phyloP scores from a whole-genome alignment of 1,284 basidiomycete genomes.

The Trametes versicolor region DNA sequence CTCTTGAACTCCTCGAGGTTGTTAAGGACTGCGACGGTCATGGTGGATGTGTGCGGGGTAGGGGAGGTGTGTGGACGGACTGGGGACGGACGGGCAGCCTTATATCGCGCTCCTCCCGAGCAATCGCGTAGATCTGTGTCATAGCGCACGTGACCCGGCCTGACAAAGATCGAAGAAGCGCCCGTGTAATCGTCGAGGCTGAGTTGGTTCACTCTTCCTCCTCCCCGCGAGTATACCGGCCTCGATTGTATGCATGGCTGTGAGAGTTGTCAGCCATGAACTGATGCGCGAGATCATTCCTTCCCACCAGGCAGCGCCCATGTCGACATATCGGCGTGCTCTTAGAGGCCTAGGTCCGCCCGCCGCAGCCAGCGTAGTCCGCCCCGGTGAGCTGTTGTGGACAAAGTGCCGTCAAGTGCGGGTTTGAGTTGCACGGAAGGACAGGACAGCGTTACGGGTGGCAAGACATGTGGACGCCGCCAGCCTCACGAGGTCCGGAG shows the following conservation, averaged over 20 bases:
- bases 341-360: not conserved
- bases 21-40: conserved; percentile 57
- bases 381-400: not conserved
- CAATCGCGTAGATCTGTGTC: conserved; percentile 29
- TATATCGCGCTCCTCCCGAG: conserved; percentile 25
- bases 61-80: not conserved
- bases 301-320: not conserved
- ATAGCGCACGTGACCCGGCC: conserved; percentile 27
- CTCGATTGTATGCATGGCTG: not conserved
- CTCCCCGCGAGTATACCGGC: not conserved
- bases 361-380: not conserved
- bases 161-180: conserved; percentile 28
- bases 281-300: not conserved
- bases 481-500: too few species aligned
- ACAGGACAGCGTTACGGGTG: too few species aligned
- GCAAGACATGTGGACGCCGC: too few species aligned
- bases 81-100: conserved; percentile 12
- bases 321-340: not conserved
- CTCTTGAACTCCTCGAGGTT: conserved; percentile 64
- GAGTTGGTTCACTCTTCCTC: conserved; percentile 7
- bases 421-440: not conserved
- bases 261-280: not conserved
- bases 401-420: not conserved
- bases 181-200: conserved; percentile 21
- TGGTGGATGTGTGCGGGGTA: conserved; percentile 21